Percentiles rank a stretch among this genome's conserved stretches.
Evolutionary conservation across 805 yeast genomes (phyloP).

Genomic region (Metschnikowia similis): DNA sequence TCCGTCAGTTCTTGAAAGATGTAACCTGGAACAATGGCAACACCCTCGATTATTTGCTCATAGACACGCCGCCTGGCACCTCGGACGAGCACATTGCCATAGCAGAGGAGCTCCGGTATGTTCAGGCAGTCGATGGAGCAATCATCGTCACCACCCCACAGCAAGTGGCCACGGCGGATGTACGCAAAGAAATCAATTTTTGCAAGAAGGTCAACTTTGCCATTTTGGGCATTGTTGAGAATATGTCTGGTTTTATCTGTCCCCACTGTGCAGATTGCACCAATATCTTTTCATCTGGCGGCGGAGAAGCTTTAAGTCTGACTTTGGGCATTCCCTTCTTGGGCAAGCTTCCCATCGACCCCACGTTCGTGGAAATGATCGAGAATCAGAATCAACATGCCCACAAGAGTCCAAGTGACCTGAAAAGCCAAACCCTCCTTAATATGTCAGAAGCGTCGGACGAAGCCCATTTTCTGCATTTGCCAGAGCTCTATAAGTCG

Average conservation of each 20-base stretch:
- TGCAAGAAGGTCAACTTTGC: constrained; percentile 80
- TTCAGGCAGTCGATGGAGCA: constrained; percentile 78
- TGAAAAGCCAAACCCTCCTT: neutral
- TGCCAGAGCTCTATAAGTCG: constrained; percentile 32
- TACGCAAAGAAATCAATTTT: constrained; percentile 87
- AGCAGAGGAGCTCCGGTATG: constrained; percentile 78
- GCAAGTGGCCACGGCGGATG: constrained; percentile 88
- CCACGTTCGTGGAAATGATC: constrained; percentile 81
- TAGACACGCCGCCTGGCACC: constrained; percentile 99
- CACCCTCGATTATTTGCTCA: constrained; percentile 67
- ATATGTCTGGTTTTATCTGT: constrained; percentile 95
- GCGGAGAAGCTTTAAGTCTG: constrained; percentile 72
- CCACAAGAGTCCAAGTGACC: neutral
- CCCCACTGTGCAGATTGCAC: constrained; percentile 92
- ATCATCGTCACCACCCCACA: constrained; percentile 97
- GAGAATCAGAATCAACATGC: constrained; percentile 50
- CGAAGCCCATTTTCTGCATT: constrained; percentile 2
- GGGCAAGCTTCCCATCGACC: constrained; percentile 92
- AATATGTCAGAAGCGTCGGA: neutral
- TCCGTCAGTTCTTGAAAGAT: constrained; percentile 85
- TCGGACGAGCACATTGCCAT: constrained; percentile 97
- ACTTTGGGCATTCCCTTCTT: constrained; percentile 61
- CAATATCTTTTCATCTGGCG: constrained; percentile 88
- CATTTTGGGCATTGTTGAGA: constrained; percentile 85
- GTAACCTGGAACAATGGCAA: constrained; percentile 75